Evolutionary conservation across 1,284 basidiomycete genomes (phyloP).

Genomic region (Thecaphora thlaspeos): DNA sequence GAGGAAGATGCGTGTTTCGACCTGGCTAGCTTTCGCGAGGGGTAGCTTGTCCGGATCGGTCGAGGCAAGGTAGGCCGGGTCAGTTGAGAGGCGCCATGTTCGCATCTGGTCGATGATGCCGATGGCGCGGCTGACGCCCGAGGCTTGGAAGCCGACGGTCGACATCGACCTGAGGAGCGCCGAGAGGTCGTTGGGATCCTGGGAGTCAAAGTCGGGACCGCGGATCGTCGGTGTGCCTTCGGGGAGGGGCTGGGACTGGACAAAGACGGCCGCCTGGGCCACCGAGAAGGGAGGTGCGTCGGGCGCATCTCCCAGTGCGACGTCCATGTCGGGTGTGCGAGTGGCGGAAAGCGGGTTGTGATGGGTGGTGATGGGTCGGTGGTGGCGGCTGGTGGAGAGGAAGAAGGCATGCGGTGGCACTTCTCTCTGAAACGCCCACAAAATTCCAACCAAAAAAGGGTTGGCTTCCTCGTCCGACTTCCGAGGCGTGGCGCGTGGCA

Average conservation of each 20-base stretch:
- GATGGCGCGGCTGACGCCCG: constrained; percentile 82
- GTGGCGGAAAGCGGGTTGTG: no score
- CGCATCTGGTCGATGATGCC: constrained; percentile 83
- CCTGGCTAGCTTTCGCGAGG: constrained; percentile 64
- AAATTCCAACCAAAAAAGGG: no score
- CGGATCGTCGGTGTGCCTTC: constrained; percentile 62
- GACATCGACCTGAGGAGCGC: constrained; percentile 77
- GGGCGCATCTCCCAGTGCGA: neutral
- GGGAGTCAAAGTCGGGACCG: constrained; percentile 82
- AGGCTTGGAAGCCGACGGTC: constrained; percentile 93
- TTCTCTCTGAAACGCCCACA: no score
- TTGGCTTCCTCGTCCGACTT: no score
- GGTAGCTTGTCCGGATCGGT: constrained; percentile 33
- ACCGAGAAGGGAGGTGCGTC: constrained; percentile 5
- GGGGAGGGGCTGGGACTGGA: constrained; percentile 36
- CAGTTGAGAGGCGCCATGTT: constrained; percentile 40
- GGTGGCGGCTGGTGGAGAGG: no score
- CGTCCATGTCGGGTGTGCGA: neutral
- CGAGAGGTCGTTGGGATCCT: constrained; percentile 65
- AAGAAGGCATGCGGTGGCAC: no score
- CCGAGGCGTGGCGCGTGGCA: no score
- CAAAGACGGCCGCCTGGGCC: constrained; percentile 44
- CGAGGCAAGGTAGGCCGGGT: constrained; percentile 19
- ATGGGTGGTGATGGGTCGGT: no score
- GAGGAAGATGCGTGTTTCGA: constrained; percentile 83